A percentile compares a stretch with the other conserved stretches of the same genome.
Evolutionary conservation across 2,329 filamentous ascomycete genomes (phyloP).

Genomic region (Cryphonectria carpinicola): DNA sequence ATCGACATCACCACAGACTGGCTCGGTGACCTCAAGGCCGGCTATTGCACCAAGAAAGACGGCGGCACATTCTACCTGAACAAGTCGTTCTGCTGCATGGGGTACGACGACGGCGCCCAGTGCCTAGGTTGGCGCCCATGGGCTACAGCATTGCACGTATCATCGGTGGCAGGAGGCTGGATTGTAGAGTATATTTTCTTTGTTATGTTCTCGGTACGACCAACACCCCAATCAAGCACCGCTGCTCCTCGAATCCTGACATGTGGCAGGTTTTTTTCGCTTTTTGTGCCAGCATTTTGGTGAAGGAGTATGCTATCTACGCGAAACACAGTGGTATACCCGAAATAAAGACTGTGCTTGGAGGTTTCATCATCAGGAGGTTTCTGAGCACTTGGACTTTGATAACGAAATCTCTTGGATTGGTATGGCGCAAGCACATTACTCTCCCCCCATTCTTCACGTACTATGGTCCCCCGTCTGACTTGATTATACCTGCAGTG

Average conservation of each 20-base stretch:
- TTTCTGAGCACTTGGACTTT: slow-evolving; percentile 91
- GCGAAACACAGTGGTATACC: slow-evolving; percentile 96
- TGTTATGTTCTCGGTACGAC: slow-evolving; percentile 75
- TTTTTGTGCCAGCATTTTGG: slow-evolving; percentile 74
- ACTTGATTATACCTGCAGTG: slow-evolving; percentile 57
- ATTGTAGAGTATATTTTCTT: slow-evolving; percentile 88
- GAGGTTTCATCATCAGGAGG: slow-evolving; percentile 87
- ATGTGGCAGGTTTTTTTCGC: slow-evolving; percentile 71
- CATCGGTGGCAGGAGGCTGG: slow-evolving; percentile 72
- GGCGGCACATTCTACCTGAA: slow-evolving; percentile 91
- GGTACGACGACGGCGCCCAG: slow-evolving; percentile 79
- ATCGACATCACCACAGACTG: slow-evolving; percentile 93
- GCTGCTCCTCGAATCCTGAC: slow-evolving; percentile 29
- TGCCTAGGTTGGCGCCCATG: slow-evolving; percentile 89
- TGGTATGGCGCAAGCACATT: slow-evolving; percentile 55
- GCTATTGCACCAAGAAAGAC: slow-evolving; percentile 79
- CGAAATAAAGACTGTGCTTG: slow-evolving; percentile 95
- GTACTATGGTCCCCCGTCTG: neutral
- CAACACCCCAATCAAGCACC: too few species aligned
- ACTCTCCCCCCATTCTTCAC: neutral
- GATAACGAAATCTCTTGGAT: slow-evolving; percentile 83
- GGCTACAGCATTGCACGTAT: slow-evolving; percentile 73
- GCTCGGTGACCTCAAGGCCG: slow-evolving; percentile 89
- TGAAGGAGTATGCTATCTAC: slow-evolving; percentile 82
- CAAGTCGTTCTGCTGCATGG: slow-evolving; percentile 89